A percentile compares a stretch with the other conserved stretches of the same genome.
Evolutionary conservation across 441 rosid genomes (phyloP).

Genomic region (Populus trichocarpa): DNA sequence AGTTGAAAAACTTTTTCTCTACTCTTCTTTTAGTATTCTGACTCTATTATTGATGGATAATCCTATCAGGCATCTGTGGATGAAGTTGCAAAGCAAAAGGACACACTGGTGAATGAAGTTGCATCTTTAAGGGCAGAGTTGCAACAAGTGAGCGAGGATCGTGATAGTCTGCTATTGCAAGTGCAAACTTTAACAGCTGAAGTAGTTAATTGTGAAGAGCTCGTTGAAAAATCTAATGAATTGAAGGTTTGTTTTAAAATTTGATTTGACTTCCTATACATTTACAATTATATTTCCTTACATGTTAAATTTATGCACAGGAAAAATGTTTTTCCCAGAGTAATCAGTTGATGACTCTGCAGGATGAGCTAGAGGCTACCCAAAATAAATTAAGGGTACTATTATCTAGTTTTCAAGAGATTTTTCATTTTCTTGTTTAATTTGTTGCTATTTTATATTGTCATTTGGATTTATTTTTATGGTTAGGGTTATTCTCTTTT

Average conservation of each 20-base stretch:
- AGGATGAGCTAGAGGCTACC: conserved; percentile 62
- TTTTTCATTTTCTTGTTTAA: neutral
- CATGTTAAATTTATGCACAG: conserved; percentile 30
- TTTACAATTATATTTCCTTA: conserved; percentile 9
- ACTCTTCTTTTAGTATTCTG: neutral
- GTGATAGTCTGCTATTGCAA: conserved; percentile 53
- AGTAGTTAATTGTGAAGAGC: conserved; percentile 51
- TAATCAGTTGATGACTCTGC: conserved; percentile 60
- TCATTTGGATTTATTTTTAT: neutral
- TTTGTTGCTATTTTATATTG: neutral
- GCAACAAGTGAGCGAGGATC: conserved; percentile 73
- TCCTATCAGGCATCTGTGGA: conserved; percentile 60
- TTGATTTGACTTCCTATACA: neutral
- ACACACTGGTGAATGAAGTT: conserved; percentile 54
- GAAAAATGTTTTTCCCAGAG: conserved; percentile 73
- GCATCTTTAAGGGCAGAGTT: conserved; percentile 63
- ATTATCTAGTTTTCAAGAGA: conserved; percentile 3
- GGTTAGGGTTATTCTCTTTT: conserved; percentile 4
- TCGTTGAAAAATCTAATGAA: conserved; percentile 57
- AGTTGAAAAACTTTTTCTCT: neutral
- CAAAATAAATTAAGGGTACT: conserved; percentile 72
- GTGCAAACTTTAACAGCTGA: conserved; percentile 59
- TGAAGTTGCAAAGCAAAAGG: conserved; percentile 65
- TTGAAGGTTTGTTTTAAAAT: conserved; percentile 60
- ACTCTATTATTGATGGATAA: conserved; percentile 5